Conservation (phyloP, 2,329 filamentous ascomycete species). For the Colletotrichum filicis region DNA sequence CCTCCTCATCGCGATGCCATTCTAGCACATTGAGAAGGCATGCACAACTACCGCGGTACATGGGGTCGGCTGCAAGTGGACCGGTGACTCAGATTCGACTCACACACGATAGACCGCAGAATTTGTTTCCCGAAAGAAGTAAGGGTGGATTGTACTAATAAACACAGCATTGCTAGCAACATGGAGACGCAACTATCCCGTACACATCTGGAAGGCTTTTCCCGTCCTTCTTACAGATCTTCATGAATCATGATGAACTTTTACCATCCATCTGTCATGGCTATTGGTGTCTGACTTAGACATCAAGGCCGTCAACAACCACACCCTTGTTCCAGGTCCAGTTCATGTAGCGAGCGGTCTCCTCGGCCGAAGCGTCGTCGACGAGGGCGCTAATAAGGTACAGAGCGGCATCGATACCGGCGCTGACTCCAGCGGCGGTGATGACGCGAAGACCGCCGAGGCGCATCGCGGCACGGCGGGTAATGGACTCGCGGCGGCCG, state of each 20-base stretch:
- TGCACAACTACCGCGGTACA: not conserved
- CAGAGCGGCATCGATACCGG: constrained; percentile 84
- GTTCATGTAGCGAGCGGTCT: constrained; percentile 81
- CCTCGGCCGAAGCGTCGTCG: constrained; percentile 78
- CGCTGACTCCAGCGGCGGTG: constrained; percentile 81
- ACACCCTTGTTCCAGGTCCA: constrained; percentile 88
- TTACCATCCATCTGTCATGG: constrained; percentile 35
- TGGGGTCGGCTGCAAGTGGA: not conserved
- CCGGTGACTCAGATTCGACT: not conserved
- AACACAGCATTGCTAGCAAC: constrained; percentile 29
- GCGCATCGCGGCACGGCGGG: constrained; percentile 80
- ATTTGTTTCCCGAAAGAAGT: not conserved
- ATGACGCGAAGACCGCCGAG: constrained; percentile 78
- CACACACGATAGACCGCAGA: not conserved
- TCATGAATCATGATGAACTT: constrained; percentile 32
- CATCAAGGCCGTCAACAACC: constrained; percentile 86
- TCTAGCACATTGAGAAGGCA: not conserved
- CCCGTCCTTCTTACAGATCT: constrained; percentile 35
- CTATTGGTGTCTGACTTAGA: constrained; percentile 59
- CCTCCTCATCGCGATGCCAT: too few relatives aligned
- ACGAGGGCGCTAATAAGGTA: constrained; percentile 89
- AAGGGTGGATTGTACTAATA: constrained; percentile 25
- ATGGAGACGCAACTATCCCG: constrained; percentile 14
- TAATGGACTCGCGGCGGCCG: constrained; percentile 83
- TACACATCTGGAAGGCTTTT: constrained; percentile 36